Evolutionary conservation across 2,329 filamentous ascomycete genomes (phyloP), one percentile per base, ranked within the genome.

Genomic region (Purpureocillium takamizusanense): DNA sequence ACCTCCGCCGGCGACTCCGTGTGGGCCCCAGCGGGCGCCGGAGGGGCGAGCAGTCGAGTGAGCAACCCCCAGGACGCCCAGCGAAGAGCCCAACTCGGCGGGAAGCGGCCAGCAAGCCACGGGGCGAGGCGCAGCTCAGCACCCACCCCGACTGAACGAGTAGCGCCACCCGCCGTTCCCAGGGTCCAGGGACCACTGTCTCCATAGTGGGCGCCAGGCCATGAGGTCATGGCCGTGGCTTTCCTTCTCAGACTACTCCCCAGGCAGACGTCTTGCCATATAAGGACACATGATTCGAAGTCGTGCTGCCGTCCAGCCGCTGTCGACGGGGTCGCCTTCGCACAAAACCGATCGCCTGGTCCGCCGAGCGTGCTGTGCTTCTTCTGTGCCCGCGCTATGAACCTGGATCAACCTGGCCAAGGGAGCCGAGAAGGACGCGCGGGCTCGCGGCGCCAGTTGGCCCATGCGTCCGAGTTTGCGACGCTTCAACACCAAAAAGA

Each of bases 81-180:
- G 37, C 32, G 29, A 18, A 13, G 14, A 39, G 40, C 36, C 36
- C 17, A 34, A 40, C 34, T 35, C 38, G 23, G 34, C 16, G 31
- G 40, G 18, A 39, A 44, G 42, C 35, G 42, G 41, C 33, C 40
- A 35, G 41, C 49, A 47, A 55, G 53, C 51, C 53, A 55, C 53
- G 45, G 44, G 42, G 38, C 49, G 51, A 54, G 54, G 54, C 54
- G 54, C 54, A 56, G 54, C 44, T 17, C 18, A 38, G 32, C 31
- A 15, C 27, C 25, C 13, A 16, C 11, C 4, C 27, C 9, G 14
- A n/a, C 15, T 16, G 23, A 4, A n/a, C 16, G 18, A 28, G 21
- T n/a, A 17, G 25, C 5, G 14, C 15, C 35, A 7, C 15, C 12
- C 35, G 30, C 27, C 9, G 27, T 7, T 18, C 18, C 23, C 33